Percentiles rank a stretch among this genome's conserved stretches.
These are phyloP conservation scores for Thozetella sp. DNA, from an alignment of 495 filamentous ascomycete species.

Conservation along the genomic window DNA sequence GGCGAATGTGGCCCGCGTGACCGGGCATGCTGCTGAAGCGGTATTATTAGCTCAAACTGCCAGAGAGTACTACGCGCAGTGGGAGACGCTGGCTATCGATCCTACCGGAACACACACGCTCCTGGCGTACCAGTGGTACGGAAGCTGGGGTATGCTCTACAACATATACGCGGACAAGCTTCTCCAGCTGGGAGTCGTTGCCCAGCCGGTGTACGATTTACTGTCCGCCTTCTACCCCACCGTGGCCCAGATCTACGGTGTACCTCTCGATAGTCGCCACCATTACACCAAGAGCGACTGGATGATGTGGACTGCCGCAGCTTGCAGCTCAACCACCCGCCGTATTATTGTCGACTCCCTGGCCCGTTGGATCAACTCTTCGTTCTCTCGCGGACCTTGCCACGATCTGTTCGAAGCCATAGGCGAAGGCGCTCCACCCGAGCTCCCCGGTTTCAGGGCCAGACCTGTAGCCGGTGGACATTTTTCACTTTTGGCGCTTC, in stretches of 20 bases:
- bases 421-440: conserved; percentile 58
- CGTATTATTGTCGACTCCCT: conserved; percentile 68
- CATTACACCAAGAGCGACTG: conserved; percentile 83
- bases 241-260: conserved; percentile 71
- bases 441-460: conserved; percentile 55
- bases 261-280: conserved; percentile 79
- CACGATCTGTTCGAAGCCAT: conserved; percentile 79
- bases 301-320: conserved; percentile 80
- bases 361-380: conserved; percentile 79
- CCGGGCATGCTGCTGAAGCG: conserved; percentile 63
- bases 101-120: conserved; percentile 78
- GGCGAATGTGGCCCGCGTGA: conserved; percentile 69
- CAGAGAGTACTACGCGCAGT: conserved; percentile 72
- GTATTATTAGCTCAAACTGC: conserved; percentile 69
- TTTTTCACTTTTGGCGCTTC: conserved; percentile 77
- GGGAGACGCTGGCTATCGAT: conserved; percentile 73
- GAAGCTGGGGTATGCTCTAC: conserved; percentile 87
- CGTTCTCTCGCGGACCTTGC: conserved; percentile 67
- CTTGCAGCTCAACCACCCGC: conserved; percentile 60
- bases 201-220: conserved; percentile 62
- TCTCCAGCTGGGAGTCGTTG: conserved; percentile 68
- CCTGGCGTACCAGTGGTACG: conserved; percentile 84
- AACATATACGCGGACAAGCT: conserved; percentile 77
- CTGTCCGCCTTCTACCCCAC: conserved; percentile 79
- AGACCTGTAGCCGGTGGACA: conserved; percentile 82